Evolutionary conservation across 169 alveolate species (phyloP).

Genomic region (Babesia sp.): DNA sequence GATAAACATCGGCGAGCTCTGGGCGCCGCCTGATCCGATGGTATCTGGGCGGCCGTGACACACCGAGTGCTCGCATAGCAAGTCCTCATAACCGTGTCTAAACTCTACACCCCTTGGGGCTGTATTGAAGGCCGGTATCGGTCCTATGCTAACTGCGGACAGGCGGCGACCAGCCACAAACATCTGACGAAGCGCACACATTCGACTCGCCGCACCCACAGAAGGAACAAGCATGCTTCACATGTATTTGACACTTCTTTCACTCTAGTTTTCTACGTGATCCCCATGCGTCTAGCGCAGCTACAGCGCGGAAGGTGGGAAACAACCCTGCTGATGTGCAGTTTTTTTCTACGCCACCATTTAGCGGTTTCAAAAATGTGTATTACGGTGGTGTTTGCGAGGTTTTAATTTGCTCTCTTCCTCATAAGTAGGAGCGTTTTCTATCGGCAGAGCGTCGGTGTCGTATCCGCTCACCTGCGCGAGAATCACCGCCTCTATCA

Average conservation of each 20-base stretch:
- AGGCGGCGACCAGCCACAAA: neutral
- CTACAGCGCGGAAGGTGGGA: neutral
- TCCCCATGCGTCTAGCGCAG: neutral
- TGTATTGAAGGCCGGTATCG: neutral
- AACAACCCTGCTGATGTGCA: neutral
- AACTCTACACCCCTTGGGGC: neutral
- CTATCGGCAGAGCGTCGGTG: slow-evolving; percentile 13
- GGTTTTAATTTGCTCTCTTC: slow-evolving; percentile 19
- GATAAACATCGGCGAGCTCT: neutral
- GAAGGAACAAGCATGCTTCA: neutral
- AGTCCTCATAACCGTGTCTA: neutral
- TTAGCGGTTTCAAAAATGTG: neutral
- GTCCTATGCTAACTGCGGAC: neutral
- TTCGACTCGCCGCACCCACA: neutral
- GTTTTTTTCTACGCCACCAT: neutral
- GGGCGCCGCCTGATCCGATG: neutral
- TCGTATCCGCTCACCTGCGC: slow-evolving; percentile 37
- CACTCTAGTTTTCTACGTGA: neutral
- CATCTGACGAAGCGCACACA: neutral
- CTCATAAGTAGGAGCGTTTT: slow-evolving; percentile 29
- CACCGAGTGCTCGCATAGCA: neutral
- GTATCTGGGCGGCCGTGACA: neutral
- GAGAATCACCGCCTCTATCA: too few species aligned
- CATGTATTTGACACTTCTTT: neutral
- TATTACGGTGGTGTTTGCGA: slow-evolving; percentile 36